Base-by-base conservation (phyloP, 768 basidiomycete genomes). In the Trametes sanguinea region DNA sequence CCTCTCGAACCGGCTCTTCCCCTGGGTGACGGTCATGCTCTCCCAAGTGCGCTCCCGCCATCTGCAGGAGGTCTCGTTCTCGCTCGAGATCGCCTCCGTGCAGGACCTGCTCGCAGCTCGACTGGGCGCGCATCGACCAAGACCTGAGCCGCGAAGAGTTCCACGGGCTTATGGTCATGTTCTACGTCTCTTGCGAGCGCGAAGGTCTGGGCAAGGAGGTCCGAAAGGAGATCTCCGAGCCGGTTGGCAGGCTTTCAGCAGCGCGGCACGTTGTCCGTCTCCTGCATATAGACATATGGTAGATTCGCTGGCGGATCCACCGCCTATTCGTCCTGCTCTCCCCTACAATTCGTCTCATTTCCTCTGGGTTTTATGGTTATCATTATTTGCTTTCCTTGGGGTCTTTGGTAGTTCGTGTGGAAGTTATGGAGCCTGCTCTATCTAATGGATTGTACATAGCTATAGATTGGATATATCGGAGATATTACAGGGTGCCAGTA, bases 51-150 rank as follows among this genome's bases (percentile, higher is more conserved):
- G 53, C 40, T 68, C 70, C 33, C 57, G 57, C 6, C 54, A 52
- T 33, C 61, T 73, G 10, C 50, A 69, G 57, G 62, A 67, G 52
- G 53, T 71, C 35, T 65, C 65, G 14, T 70, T 70, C 59, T 66
- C 69, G 60, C 66, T 72, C 50, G 71, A 72, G 58, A 63, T 68
- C 35, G 57, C 63, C 9, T 57, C 65, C 56, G 63, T 61, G 22
- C 32, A 42, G 43, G 68, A 68, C 39, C 54, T 72, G 52, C 54
- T 56, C 37, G 61, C 64, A 51, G n/a, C 67, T 72, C 10, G 69
- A 72, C 62, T 72, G 71, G 71, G 63, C 45, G 61, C 67, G 66
- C 60, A 72, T 72, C 57, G 71, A 72, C 62, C 52, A 45, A 1
- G 67, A 64, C 53, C 64, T 72, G 40, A 56, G 61, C 35, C 65